Evolutionary conservation across 169 alveolate genomes (phyloP).

Genomic region (Amoebophrya sp.): DNA sequence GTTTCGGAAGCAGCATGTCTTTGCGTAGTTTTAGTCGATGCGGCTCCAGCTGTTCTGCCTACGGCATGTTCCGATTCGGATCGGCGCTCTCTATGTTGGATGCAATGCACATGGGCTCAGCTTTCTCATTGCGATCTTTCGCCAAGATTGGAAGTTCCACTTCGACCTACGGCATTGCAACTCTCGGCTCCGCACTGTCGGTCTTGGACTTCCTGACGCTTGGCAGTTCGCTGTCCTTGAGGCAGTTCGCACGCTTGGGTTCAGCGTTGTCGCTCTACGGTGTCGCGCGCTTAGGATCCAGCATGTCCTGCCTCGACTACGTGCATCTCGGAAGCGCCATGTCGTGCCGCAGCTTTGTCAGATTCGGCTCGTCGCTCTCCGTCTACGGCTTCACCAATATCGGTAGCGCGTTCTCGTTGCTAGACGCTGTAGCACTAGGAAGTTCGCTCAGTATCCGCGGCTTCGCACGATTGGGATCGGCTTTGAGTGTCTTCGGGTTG

Average conservation of each 20-base stretch:
- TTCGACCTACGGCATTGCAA: conserved; percentile 19
- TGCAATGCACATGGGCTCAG: background rate
- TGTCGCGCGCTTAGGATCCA: background rate
- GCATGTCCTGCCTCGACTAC: background rate
- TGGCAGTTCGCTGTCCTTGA: conserved; percentile 23
- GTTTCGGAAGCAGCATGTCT: conserved; percentile 14
- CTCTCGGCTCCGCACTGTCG: background rate
- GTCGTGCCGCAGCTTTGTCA: background rate
- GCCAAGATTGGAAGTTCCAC: background rate
- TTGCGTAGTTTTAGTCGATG: conserved; percentile 21
- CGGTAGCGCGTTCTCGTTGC: background rate
- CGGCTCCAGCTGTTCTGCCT: background rate
- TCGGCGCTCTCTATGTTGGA: background rate
- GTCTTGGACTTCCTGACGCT: background rate
- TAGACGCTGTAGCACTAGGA: background rate
- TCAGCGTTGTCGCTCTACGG: background rate
- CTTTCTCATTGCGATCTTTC: background rate
- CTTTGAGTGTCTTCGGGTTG: background rate
- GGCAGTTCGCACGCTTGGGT: conserved; percentile 14
- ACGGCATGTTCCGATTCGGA: conserved; percentile 29
- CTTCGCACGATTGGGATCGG: background rate
- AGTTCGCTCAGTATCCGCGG: background rate
- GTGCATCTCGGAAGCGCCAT: background rate
- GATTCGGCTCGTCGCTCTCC: background rate
- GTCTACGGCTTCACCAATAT: conserved; percentile 18